Conservation (phyloP, 2,329 filamentous ascomycete species). For the Paraconiothyrium brasiliense region DNA sequence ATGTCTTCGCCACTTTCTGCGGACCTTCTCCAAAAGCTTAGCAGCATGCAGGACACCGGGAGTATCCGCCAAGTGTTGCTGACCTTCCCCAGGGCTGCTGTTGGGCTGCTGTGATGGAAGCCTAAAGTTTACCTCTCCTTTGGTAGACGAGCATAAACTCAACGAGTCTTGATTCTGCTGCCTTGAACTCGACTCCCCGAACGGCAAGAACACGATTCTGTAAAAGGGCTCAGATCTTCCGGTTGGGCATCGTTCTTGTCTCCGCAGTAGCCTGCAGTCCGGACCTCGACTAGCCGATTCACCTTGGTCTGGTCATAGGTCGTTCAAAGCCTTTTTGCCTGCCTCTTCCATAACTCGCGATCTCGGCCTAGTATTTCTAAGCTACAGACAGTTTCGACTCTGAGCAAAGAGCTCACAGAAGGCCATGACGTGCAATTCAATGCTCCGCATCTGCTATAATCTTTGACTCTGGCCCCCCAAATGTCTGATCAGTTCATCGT, state of each 20-base stretch:
- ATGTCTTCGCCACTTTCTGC: slow-evolving; percentile 19
- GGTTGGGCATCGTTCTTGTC: not conserved
- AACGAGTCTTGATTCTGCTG: not conserved
- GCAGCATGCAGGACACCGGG: slow-evolving; percentile 8
- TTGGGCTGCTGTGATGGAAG: not conserved
- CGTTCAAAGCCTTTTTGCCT: not conserved
- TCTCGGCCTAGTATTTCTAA: slow-evolving; percentile 1
- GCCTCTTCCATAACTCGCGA: not conserved
- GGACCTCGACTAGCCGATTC: not conserved
- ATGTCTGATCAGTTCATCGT: too few relatives aligned
- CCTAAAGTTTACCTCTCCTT: not conserved
- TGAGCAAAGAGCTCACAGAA: too few relatives aligned
- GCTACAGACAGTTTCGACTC: not conserved
- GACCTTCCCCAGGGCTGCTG: not conserved
- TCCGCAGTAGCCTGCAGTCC: not conserved
- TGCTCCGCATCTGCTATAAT: too few relatives aligned
- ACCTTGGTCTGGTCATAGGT: not conserved
- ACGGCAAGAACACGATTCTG: not conserved
- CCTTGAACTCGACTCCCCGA: not conserved
- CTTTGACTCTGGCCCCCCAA: too few relatives aligned
- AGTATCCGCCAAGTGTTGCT: slow-evolving; percentile 7
- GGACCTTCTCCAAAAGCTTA: slow-evolving; percentile 12
- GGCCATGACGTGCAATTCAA: too few relatives aligned
- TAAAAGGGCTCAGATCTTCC: not conserved
- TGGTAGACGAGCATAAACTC: not conserved